Conservation (phyloP, 2,329 filamentous ascomycete species). For the Stachybotrys chartarum region DNA sequence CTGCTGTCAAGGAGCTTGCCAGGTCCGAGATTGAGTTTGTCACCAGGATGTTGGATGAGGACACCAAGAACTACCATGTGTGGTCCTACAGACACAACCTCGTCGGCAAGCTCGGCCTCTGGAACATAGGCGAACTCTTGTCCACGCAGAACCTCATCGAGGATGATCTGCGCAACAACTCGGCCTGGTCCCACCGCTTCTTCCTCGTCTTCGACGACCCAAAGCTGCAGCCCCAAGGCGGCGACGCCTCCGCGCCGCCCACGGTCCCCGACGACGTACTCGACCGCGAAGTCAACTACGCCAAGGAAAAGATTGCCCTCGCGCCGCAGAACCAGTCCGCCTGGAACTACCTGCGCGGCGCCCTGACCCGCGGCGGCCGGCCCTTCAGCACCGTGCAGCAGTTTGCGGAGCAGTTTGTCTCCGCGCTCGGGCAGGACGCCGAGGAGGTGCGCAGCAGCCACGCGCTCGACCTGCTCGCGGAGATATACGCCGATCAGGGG, state of each 20-base stretch:
- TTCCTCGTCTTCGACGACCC: conserved; percentile 76
- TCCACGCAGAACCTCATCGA: conserved; percentile 67
- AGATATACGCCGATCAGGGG: conserved; percentile 53
- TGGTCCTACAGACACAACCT: conserved; percentile 87
- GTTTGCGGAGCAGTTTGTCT: conserved; percentile 47
- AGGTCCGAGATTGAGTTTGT: conserved; percentile 69
- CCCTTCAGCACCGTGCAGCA: conserved; percentile 34
- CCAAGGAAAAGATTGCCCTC: conserved; percentile 63
- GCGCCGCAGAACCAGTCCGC: conserved; percentile 91
- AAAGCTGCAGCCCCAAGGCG: conserved; percentile 36
- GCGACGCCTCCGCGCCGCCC: conserved; percentile 40
- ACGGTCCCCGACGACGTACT: conserved; percentile 56
- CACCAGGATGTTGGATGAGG: conserved; percentile 69
- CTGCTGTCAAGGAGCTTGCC: conserved; percentile 51
- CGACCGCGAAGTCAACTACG: conserved; percentile 68
- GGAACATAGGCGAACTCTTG: conserved; percentile 60
- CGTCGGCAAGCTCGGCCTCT: conserved; percentile 60
- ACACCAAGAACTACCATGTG: conserved; percentile 97
- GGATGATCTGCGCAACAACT: conserved; percentile 88
- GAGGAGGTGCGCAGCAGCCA: conserved; percentile 56
- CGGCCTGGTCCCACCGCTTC: conserved; percentile 95
- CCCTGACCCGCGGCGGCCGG: conserved; percentile 59
- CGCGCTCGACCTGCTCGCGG: conserved; percentile 65
- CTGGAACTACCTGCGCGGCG: conserved; percentile 86
- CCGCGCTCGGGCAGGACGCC: conserved; percentile 33